A percentile compares a stretch with the other conserved stretches of the same genome.
Evolutionary conservation across 805 yeast genomes (phyloP).

Genomic region (Wickerhamomyces strasburgensis): DNA sequence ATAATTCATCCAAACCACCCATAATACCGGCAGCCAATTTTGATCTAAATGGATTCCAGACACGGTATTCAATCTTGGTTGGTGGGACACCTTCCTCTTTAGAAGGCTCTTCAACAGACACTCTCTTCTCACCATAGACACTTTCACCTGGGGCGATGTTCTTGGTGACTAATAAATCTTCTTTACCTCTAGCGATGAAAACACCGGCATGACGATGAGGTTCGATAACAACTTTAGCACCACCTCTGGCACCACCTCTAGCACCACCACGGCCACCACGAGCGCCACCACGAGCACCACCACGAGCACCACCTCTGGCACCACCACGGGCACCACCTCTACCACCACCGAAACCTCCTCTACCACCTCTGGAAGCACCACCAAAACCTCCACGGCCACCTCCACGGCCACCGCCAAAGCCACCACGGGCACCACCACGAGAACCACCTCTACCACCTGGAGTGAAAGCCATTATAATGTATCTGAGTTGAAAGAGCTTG

Average conservation of each 20-base stretch:
- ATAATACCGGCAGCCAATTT: constrained; percentile 99
- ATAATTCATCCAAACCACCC: constrained; percentile 98
- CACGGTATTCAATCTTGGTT: constrained; percentile 97
- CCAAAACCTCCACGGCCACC: constrained; percentile 34
- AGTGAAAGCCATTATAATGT: constrained; percentile 65
- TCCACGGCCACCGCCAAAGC: constrained; percentile 37
- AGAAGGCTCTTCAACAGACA: constrained; percentile 88
- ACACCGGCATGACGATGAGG: constrained; percentile 99
- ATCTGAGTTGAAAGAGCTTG: no score
- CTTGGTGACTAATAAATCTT: constrained; percentile 95
- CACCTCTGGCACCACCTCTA: constrained; percentile 79
- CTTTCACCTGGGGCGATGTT: constrained; percentile 98
- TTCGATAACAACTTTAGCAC: constrained; percentile 95
- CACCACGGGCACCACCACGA: constrained; percentile 47
- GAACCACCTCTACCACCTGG: constrained; percentile 61
- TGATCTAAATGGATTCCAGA: constrained; percentile 99
- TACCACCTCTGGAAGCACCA: constrained; percentile 31
- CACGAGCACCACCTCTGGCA: constrained; percentile 45
- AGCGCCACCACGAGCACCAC: constrained; percentile 50
- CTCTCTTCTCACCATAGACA: constrained; percentile 97
- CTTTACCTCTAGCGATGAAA: constrained; percentile 99
- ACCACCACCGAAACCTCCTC: constrained; percentile 46
- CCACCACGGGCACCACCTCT: constrained; percentile 47
- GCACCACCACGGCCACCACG: constrained; percentile 66
- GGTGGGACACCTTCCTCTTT: constrained; percentile 83